Evolutionary conservation across 495 filamentous ascomycete genomes (phyloP).

Genomic region (Penicillium bialowiezense): DNA sequence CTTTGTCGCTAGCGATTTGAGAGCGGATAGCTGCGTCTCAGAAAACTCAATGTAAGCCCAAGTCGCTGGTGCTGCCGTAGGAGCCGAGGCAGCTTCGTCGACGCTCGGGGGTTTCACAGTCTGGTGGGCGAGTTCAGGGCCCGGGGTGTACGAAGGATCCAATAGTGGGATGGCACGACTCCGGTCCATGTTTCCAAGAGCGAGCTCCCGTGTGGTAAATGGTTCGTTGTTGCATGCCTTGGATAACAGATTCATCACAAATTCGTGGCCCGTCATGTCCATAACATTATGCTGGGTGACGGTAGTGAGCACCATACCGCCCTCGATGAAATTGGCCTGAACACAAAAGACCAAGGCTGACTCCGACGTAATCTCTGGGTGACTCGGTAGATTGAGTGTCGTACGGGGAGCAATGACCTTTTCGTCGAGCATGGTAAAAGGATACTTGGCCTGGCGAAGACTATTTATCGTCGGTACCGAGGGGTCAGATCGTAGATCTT

Average conservation of each 20-base stretch:
- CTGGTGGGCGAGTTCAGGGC: constrained; percentile 30
- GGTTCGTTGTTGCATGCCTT: constrained; percentile 48
- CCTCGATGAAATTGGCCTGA: constrained; percentile 51
- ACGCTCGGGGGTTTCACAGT: constrained; percentile 19
- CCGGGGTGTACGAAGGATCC: constrained; percentile 30
- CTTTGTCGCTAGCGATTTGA: constrained; percentile 41
- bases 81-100: constrained; percentile 2
- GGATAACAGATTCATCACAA: constrained; percentile 48
- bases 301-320: constrained; percentile 48
- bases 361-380: constrained; percentile 16
- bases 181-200: constrained; percentile 43
- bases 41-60: constrained; percentile 47
- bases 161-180: constrained; percentile 39
- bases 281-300: constrained; percentile 47
- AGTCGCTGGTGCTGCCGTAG: constrained; percentile 19
- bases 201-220: constrained; percentile 45
- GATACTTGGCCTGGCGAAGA: constrained; percentile 40
- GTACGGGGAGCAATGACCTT: constrained; percentile 42
- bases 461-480: constrained; percentile 38
- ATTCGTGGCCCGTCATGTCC: constrained; percentile 53
- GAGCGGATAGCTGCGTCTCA: constrained; percentile 23
- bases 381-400: constrained; percentile 33
- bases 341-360: constrained; percentile 45
- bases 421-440: constrained; percentile 54
- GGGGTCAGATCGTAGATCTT: constrained; percentile 36